Evolutionary conservation across 257 asterid genomes (phyloP).

Genomic region (Rauvolfia tetraphylla): DNA sequence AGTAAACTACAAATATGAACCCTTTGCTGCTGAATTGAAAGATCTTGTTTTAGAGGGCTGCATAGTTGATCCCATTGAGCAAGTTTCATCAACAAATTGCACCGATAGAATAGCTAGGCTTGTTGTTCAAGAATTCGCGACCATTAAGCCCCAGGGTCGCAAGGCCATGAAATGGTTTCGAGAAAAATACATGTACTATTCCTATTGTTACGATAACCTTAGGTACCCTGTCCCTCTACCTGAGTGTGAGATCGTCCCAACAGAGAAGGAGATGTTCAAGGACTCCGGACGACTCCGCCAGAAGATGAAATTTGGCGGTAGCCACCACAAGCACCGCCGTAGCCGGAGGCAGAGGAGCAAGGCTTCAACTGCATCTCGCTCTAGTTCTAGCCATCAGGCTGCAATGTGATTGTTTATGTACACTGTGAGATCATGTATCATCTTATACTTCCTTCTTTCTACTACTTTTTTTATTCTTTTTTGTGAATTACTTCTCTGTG

Average conservation of each 20-base stretch:
- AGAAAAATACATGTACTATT: slow-evolving; percentile 69
- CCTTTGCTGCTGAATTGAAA: slow-evolving; percentile 61
- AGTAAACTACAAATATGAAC: slow-evolving; percentile 63
- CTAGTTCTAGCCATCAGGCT: slow-evolving; percentile 18
- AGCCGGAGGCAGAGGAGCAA: slow-evolving; percentile 33
- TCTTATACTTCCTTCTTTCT: background rate
- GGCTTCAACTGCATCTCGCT: slow-evolving; percentile 14
- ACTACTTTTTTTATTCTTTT: too few species aligned
- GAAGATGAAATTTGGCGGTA: slow-evolving; percentile 53
- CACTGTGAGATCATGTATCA: background rate
- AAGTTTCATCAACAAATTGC: slow-evolving; percentile 68
- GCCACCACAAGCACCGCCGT: slow-evolving; percentile 36
- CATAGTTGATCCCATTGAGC: slow-evolving; percentile 68
- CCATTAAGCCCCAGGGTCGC: slow-evolving; percentile 34
- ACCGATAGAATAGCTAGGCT: slow-evolving; percentile 33
- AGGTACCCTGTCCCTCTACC: slow-evolving; percentile 73
- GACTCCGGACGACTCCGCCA: slow-evolving; percentile 55
- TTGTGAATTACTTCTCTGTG: background rate
- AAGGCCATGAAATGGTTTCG: slow-evolving; percentile 61
- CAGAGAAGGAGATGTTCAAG: slow-evolving; percentile 52
- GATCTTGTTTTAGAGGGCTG: slow-evolving; percentile 80
- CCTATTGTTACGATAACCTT: slow-evolving; percentile 62
- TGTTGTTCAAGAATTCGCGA: slow-evolving; percentile 33
- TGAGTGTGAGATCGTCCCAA: slow-evolving; percentile 60
- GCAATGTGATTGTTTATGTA: slow-evolving; percentile 17